A percentile compares a stretch with the other conserved stretches of the same genome.
Conservation (phyloP, 768 basidiomycete genomes). For the Epithele typhae region DNA sequence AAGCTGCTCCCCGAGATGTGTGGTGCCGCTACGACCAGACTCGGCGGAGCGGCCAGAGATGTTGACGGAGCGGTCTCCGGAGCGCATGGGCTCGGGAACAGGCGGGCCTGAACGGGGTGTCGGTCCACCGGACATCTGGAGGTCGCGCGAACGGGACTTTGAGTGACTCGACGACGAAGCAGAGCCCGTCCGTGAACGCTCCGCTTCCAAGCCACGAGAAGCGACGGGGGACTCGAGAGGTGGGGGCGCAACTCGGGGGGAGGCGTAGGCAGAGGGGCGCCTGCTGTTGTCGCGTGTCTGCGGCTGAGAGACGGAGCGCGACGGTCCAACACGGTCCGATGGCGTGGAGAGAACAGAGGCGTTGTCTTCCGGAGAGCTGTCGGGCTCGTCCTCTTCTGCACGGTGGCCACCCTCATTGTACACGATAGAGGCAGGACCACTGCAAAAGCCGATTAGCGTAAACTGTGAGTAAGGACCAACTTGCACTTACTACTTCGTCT, state of each 20-base stretch:
- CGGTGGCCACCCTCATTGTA: constrained; percentile 79
- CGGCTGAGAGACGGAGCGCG: constrained; percentile 49
- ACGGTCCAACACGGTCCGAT: constrained; percentile 39
- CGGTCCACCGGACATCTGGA: constrained; percentile 6
- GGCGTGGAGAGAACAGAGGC: constrained; percentile 30
- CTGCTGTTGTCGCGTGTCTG: constrained; percentile 43
- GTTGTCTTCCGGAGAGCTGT: constrained; percentile 65
- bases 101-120: constrained; percentile 17
- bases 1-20: constrained; percentile 39
- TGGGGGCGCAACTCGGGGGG: constrained; percentile 17
- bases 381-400: constrained; percentile 68
- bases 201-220: constrained; percentile 9
- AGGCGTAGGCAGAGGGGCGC: constrained; percentile 26
- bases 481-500: constrained; percentile 61
- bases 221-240: constrained; percentile 2
- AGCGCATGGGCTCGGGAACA: constrained; percentile 25
- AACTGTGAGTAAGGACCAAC: neutral
- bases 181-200: constrained; percentile 12
- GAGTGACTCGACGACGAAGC: constrained; percentile 18
- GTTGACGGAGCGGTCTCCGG: constrained; percentile 29
- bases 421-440: constrained; percentile 76
- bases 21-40: constrained; percentile 28
- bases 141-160: constrained; percentile 25
- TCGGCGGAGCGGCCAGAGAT: constrained; percentile 29
- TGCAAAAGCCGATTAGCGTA: constrained; percentile 24